Conservation (phyloP, 2,329 filamentous ascomycete species). For the Arthrinium phaeospermum region DNA sequence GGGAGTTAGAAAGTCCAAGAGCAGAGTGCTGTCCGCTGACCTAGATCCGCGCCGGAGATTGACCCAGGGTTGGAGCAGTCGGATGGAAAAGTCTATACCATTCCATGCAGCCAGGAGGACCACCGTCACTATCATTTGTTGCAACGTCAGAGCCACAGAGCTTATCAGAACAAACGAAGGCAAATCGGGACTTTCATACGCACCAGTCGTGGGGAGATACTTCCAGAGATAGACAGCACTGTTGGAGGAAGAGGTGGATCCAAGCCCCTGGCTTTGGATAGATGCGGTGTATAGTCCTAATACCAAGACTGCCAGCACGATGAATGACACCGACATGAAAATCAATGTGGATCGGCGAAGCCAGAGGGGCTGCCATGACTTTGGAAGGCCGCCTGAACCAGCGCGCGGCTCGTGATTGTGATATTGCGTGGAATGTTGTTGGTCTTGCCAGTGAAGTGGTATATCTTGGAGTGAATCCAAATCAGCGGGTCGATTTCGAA, state of each 20-base stretch:
- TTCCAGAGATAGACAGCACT: constrained; percentile 11
- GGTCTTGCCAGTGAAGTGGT: neutral
- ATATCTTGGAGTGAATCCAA: too few relatives aligned
- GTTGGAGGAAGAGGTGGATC: neutral
- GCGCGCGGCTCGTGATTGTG: neutral
- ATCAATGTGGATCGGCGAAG: neutral
- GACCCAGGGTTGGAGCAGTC: constrained; percentile 20
- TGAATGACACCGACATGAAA: neutral
- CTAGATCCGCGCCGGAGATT: constrained; percentile 17
- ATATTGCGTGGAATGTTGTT: neutral
- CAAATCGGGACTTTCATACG: too few relatives aligned
- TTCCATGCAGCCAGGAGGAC: constrained; percentile 19
- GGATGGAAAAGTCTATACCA: constrained; percentile 17
- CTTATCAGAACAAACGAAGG: neutral
- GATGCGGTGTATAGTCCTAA: neutral
- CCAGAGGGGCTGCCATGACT: neutral
- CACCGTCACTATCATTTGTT: neutral
- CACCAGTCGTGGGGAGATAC: constrained; percentile 21
- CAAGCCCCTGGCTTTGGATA: neutral
- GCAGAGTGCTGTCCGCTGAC: neutral
- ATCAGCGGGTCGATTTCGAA: too few relatives aligned
- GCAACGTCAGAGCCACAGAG: neutral
- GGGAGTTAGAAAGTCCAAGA: constrained; percentile 19
- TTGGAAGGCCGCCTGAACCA: neutral
- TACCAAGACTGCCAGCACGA: neutral